Evolutionary conservation across 1,284 basidiomycete species (phyloP).

Genomic region (Cutaneotrichosporon mucoides): DNA sequence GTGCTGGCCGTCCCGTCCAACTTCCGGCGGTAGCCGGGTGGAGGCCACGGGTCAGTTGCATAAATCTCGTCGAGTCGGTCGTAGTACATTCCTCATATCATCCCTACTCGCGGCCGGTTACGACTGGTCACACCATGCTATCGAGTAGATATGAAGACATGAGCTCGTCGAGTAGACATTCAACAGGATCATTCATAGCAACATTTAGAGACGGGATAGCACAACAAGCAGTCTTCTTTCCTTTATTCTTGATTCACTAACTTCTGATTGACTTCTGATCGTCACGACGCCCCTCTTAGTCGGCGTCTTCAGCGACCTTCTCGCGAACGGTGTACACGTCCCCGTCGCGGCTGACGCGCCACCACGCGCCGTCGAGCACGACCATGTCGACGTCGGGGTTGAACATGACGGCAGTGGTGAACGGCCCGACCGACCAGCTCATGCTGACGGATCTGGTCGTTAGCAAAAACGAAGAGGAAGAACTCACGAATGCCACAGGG

Average conservation of each 20-base stretch:
- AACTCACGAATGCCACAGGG: slow-evolving; percentile 8
- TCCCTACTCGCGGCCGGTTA: too few species aligned
- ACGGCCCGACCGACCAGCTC: slow-evolving; percentile 14
- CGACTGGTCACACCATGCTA: too few species aligned
- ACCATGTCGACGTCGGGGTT: slow-evolving; percentile 19
- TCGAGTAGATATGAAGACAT: too few species aligned
- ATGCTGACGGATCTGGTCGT: not conserved
- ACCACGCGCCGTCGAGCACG: slow-evolving; percentile 17
- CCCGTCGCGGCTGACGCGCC: slow-evolving; percentile 15
- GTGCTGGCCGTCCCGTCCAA: not conserved
- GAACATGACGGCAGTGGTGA: slow-evolving; percentile 9
- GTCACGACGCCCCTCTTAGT: too few species aligned
- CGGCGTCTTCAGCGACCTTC: slow-evolving; percentile 9
- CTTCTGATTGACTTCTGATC: not conserved
- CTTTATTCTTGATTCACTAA: too few species aligned
- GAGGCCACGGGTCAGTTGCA: too few species aligned
- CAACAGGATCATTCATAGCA: not conserved
- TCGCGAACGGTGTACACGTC: slow-evolving; percentile 18
- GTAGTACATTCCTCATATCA: too few species aligned
- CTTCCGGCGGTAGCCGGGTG: too few species aligned
- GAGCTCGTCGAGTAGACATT: not conserved
- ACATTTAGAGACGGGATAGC: not conserved
- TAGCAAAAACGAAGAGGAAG: not conserved
- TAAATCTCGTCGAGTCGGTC: not conserved
- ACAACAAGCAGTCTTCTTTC: not conserved